Evolutionary conservation across 2,329 filamentous ascomycete genomes (phyloP).

Genomic region (Aspergillus sp.): DNA sequence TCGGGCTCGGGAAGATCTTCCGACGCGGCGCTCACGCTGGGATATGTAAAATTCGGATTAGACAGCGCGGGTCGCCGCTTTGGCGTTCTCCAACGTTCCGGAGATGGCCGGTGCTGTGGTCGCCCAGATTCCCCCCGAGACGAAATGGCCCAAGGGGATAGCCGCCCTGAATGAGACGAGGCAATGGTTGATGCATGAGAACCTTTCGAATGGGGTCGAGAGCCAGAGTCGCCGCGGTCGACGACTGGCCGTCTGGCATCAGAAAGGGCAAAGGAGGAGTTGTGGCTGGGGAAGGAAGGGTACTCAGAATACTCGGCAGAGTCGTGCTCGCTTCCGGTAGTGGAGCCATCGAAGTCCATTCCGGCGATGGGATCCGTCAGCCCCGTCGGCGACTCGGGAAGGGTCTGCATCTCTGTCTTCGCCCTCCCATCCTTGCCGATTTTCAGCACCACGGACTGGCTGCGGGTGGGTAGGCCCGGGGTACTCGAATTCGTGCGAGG

Average conservation of each 20-base stretch:
- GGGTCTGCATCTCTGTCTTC: constrained; percentile 36
- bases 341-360: constrained; percentile 35
- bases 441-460: constrained; percentile 36
- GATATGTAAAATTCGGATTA: constrained; percentile 24
- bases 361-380: constrained; percentile 26
- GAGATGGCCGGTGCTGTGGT: constrained; percentile 13
- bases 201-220: constrained; percentile 35
- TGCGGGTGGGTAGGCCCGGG: constrained; percentile 22
- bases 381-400: constrained; percentile 22
- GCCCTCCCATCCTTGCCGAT: constrained; percentile 41
- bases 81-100: constrained; percentile 24
- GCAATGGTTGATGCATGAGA: constrained; percentile 34
- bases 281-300: constrained; percentile 26
- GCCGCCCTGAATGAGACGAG: constrained; percentile 32
- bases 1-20: constrained; percentile 18
- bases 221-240: constrained; percentile 25
- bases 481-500: constrained; percentile 25
- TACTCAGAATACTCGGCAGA: constrained; percentile 34
- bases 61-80: constrained; percentile 23
- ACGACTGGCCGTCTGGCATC: constrained; percentile 21
- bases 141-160: constrained; percentile 33
- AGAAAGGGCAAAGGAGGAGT: constrained; percentile 32
- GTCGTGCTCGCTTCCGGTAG: constrained; percentile 34
- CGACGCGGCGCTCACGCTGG: constrained; percentile 19
- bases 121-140: constrained; percentile 17